Evolutionary conservation across 306 rosid genomes (phyloP).

Genomic region (Erythrophleum fordii): DNA sequence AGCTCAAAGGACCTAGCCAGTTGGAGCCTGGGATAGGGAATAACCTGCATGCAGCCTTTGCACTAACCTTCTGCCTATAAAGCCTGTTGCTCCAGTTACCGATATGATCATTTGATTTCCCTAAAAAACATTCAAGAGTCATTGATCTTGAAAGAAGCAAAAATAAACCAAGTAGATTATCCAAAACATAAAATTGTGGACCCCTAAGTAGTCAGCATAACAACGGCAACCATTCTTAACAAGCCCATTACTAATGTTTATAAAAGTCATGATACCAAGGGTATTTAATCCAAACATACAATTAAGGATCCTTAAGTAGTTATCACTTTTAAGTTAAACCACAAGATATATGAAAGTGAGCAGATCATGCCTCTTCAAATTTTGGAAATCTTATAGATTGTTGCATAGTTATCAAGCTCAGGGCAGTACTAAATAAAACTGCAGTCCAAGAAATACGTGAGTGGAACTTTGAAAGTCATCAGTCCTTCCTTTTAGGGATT

Average conservation of each 20-base stretch:
- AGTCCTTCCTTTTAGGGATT: too few species aligned
- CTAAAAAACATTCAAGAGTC: slow-evolving; percentile 52
- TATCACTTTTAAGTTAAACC: not conserved
- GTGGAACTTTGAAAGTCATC: not conserved
- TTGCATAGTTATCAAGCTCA: not conserved
- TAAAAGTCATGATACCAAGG: not conserved
- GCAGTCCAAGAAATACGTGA: slow-evolving; percentile 16
- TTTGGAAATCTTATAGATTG: slow-evolving; percentile 8
- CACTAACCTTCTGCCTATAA: slow-evolving; percentile 89
- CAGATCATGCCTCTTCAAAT: not conserved
- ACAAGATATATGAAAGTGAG: slow-evolving; percentile 9
- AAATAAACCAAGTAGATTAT: slow-evolving; percentile 19
- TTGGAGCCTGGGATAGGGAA: slow-evolving; percentile 32
- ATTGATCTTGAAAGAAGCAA: slow-evolving; percentile 47
- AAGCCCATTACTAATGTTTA: not conserved
- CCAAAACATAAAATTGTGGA: not conserved
- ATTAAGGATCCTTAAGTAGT: not conserved
- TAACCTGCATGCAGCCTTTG: slow-evolving; percentile 88
- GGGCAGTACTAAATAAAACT: not conserved
- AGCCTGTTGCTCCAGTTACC: slow-evolving; percentile 97
- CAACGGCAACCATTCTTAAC: slow-evolving; percentile 10
- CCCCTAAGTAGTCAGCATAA: not conserved
- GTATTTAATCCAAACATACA: not conserved
- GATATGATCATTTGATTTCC: slow-evolving; percentile 73
- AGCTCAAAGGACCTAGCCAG: not conserved